These are phyloP conservation scores for Vicia villosa DNA, from an alignment of 306 rosid genomes.

Conservation along the genomic window DNA sequence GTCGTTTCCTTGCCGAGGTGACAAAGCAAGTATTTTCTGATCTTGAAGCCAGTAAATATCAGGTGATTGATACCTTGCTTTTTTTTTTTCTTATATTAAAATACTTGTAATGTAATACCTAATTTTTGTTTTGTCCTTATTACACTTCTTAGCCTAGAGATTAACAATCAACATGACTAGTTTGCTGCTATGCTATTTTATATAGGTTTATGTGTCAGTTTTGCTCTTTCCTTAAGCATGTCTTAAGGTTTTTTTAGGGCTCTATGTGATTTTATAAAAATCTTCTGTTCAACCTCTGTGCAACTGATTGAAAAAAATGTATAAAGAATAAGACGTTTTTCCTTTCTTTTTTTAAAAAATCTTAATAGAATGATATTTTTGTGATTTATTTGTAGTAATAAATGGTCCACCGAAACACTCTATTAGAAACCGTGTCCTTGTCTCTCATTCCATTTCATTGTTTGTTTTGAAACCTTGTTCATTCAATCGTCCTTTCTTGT, in stretches of 20 bases:
- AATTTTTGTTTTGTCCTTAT: background rate
- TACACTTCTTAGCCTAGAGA: constrained; percentile 9
- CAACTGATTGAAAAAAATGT: too few species aligned
- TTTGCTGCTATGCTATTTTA: background rate
- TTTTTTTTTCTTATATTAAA: background rate
- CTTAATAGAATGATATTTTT: too few species aligned
- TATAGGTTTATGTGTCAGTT: background rate
- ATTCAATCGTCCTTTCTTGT: too few species aligned
- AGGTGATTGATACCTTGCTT: constrained; percentile 50
- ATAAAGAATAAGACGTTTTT: background rate
- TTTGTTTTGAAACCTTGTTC: too few species aligned
- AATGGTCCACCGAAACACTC: too few species aligned
- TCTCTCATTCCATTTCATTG: too few species aligned
- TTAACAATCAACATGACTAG: constrained; percentile 4
- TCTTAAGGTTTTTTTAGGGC: too few species aligned
- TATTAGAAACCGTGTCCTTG: too few species aligned
- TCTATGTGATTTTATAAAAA: background rate
- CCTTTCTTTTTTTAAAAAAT: too few species aligned
- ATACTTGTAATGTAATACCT: background rate
- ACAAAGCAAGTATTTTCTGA: constrained; percentile 88
- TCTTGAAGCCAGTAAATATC: constrained; percentile 94
- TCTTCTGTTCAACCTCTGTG: background rate
- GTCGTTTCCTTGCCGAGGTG: constrained; percentile 93
- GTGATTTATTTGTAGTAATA: too few species aligned
- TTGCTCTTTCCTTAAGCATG: background rate